These are phyloP conservation scores for Otatea glauca DNA, from an alignment of 176 grass and related monocot species.

Conservation along the genomic window DNA sequence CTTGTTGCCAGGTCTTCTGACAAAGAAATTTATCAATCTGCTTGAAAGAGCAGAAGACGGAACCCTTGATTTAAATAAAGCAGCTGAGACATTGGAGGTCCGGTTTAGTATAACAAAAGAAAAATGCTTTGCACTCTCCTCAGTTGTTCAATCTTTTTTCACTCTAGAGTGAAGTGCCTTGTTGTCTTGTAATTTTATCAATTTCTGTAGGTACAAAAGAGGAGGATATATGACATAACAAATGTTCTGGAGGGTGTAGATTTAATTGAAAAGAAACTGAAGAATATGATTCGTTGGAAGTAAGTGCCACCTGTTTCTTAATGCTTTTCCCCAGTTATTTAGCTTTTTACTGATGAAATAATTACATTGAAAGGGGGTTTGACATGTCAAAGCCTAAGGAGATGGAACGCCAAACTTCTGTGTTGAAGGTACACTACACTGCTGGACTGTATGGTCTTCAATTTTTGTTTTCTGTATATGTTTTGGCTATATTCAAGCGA, in stretches of 20 bases:
- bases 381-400: slow-evolving; percentile 82
- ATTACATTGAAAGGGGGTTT: slow-evolving; percentile 70
- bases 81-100: slow-evolving; percentile 79
- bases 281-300: slow-evolving; percentile 95
- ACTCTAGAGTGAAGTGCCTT: slow-evolving; percentile 8
- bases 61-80: slow-evolving; percentile 95
- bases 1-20: slow-evolving; percentile 73
- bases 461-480: slow-evolving; percentile 23
- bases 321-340: slow-evolving; percentile 7
- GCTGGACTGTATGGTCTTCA: not conserved
- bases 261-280: slow-evolving; percentile 86
- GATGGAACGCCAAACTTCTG: slow-evolving; percentile 60
- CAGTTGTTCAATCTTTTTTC: slow-evolving; percentile 5
- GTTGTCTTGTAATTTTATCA: slow-evolving; percentile 37
- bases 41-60: slow-evolving; percentile 85
- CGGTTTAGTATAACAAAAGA: slow-evolving; percentile 19
- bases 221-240: slow-evolving; percentile 99
- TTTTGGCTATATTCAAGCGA: slow-evolving; percentile 21
- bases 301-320: slow-evolving; percentile 52
- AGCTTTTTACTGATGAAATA: slow-evolving; percentile 48
- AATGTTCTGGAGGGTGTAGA: slow-evolving; percentile 98
- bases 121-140: slow-evolving; percentile 24
- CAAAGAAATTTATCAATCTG: slow-evolving; percentile 89
- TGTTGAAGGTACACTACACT: slow-evolving; percentile 63
- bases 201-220: slow-evolving; percentile 84